Percentiles rank a stretch among this genome's conserved stretches.
These are phyloP conservation scores for Neurospora sp. DNA, from an alignment of 495 filamentous ascomycete species.

Conservation along the genomic window DNA sequence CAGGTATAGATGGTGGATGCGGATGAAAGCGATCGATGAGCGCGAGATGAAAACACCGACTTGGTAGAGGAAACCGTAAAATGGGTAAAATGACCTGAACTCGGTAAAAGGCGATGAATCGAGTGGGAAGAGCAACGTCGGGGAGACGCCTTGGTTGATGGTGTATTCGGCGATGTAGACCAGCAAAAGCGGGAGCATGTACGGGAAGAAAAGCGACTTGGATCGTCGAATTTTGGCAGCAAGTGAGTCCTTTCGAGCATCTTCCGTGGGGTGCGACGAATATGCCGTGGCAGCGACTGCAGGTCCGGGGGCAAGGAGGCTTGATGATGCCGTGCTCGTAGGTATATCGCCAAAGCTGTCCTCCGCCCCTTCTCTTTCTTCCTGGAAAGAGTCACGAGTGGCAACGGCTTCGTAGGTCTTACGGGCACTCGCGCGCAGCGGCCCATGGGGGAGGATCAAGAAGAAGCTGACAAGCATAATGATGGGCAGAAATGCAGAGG, in stretches of 20 bases:
- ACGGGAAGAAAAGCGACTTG: conserved; percentile 38
- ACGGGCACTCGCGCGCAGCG: conserved; percentile 31
- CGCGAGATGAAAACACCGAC: conserved; percentile 88
- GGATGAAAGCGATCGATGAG: conserved; percentile 77
- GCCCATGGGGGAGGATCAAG: conserved; percentile 56
- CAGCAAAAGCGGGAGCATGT: conserved; percentile 81
- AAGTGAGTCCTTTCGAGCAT: conserved; percentile 30
- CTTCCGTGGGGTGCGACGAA: background rate
- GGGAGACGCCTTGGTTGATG: conserved; percentile 88
- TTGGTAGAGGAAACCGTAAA: conserved; percentile 87
- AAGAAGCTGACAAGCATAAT: conserved; percentile 87
- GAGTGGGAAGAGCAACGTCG: conserved; percentile 81
- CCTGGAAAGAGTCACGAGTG: conserved; percentile 13
- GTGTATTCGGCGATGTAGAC: conserved; percentile 95
- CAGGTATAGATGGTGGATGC: conserved; percentile 68
- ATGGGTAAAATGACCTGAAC: conserved; percentile 84
- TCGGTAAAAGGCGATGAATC: conserved; percentile 61
- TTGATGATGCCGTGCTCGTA: conserved; percentile 19
- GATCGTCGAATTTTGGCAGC: conserved; percentile 33
- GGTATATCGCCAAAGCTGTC: conserved; percentile 26
- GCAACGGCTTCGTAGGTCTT: conserved; percentile 35
- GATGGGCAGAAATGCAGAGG: conserved; percentile 64
- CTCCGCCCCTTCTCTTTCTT: conserved; percentile 26
- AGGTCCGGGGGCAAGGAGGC: conserved; percentile 27
- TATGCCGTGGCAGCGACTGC: conserved; percentile 20